Evolutionary conservation across 305 asterid genomes (phyloP).

Genomic region (Fraxinus xanthoxyloides): DNA sequence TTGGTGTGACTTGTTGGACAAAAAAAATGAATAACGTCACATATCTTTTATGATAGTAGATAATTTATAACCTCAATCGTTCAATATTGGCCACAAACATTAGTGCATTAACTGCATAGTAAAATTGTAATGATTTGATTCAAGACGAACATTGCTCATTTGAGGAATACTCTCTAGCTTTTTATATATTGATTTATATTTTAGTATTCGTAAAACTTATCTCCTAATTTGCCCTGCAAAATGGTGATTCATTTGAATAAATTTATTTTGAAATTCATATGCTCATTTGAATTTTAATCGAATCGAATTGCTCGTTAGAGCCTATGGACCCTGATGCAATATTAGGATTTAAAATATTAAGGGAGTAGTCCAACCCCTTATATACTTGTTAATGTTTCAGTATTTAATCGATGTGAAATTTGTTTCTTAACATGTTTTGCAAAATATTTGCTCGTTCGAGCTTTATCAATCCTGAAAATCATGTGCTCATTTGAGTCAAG

Average conservation of each 20-base stretch:
- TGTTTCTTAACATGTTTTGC: neutral
- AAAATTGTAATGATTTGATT: neutral
- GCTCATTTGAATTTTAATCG: neutral
- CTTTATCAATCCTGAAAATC: neutral
- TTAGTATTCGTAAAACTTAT: neutral
- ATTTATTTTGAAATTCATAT: neutral
- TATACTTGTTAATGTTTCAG: neutral
- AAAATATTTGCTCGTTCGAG: neutral
- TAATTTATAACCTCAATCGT: slow-evolving; percentile 12
- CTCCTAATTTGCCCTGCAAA: neutral
- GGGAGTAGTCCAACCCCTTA: neutral
- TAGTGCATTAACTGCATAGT: neutral
- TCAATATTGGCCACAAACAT: slow-evolving; percentile 23
- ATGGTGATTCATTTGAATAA: neutral
- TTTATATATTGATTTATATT: neutral
- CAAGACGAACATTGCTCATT: neutral
- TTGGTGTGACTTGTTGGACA: slow-evolving; percentile 32
- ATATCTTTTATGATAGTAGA: slow-evolving; percentile 14
- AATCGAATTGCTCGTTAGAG: neutral
- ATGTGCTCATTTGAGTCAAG: neutral
- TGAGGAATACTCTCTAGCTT: neutral
- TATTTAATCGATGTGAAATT: too few species aligned
- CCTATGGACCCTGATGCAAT: neutral
- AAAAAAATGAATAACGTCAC: neutral
- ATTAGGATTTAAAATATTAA: neutral